phyloP scores from a whole-genome alignment of 805 yeast species.

The Saccharomycopsis microspora region DNA sequence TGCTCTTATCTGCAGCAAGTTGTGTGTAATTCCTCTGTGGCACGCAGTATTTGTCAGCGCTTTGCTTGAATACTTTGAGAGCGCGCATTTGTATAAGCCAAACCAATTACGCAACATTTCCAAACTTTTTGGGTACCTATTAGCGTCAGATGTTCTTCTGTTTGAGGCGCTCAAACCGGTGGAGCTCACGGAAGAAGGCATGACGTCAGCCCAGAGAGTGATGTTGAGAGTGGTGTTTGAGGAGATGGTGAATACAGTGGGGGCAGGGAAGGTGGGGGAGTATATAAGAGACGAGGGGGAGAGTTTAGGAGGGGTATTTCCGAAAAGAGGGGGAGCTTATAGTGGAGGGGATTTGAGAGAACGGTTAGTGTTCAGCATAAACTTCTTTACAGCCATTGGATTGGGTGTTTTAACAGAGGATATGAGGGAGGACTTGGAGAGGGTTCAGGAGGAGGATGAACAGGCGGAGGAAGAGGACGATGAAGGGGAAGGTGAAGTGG shows the following conservation, averaged over 20 bases:
- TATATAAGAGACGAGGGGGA: constrained; percentile 45
- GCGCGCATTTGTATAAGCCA: constrained; percentile 58
- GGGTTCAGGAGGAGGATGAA: neutral
- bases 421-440: constrained; percentile 50
- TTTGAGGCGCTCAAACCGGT: constrained; percentile 44
- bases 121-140: constrained; percentile 74
- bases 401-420: constrained; percentile 73
- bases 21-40: constrained; percentile 50
- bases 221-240: constrained; percentile 72
- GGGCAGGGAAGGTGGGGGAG: constrained; percentile 36
- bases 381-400: constrained; percentile 88
- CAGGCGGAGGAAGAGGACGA: neutral
- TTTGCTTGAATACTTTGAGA: constrained; percentile 45
- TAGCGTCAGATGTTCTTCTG: constrained; percentile 58
- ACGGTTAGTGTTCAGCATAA: constrained; percentile 65
- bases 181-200: constrained; percentile 50
- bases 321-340: constrained; percentile 25
- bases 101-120: constrained; percentile 70
- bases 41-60: constrained; percentile 34
- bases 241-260: constrained; percentile 70
- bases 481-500: neutral
- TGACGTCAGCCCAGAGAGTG: constrained; percentile 73
- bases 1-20: constrained; percentile 63
- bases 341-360: constrained; percentile 28
- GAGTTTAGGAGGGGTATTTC: constrained; percentile 53